Evolutionary conservation across 768 basidiomycete genomes (phyloP).

Genomic region (Hygrophorus pudorinus): DNA sequence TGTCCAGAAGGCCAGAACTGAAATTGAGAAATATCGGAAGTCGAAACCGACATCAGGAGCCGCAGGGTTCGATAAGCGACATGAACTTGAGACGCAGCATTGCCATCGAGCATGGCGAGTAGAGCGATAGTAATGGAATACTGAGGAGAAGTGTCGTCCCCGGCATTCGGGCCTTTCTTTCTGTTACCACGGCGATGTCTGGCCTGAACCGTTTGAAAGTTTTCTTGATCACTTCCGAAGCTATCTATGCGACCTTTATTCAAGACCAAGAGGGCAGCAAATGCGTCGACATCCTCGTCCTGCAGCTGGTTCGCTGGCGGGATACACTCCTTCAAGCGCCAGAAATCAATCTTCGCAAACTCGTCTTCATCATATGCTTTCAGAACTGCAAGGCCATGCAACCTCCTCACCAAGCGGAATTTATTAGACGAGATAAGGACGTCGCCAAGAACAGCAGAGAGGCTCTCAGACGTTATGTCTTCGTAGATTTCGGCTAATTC

Average conservation of each 20-base stretch:
- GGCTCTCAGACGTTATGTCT: constrained; percentile 33
- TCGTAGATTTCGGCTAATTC: constrained; percentile 35
- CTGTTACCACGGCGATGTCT: constrained; percentile 23
- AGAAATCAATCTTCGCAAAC: constrained; percentile 61
- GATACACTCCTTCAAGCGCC: constrained; percentile 76
- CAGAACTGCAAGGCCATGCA: constrained; percentile 39
- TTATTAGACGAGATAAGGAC: constrained; percentile 59
- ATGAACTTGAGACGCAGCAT: constrained; percentile 37
- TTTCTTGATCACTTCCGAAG: constrained; percentile 42
- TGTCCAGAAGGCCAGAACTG: constrained; percentile 29
- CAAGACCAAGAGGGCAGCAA: constrained; percentile 51
- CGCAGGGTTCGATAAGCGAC: constrained; percentile 58
- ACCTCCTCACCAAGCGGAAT: constrained; percentile 61
- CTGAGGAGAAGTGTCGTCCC: constrained; percentile 24
- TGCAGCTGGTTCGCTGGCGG: constrained; percentile 45
- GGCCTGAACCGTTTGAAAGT: constrained; percentile 30
- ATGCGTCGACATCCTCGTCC: constrained; percentile 62
- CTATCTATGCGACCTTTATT: constrained; percentile 54
- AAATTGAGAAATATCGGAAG: constrained; percentile 18
- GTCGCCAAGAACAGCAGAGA: constrained; percentile 50
- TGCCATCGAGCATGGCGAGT: constrained; percentile 48
- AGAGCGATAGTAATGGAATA: constrained; percentile 44
- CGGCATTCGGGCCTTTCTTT: constrained; percentile 8
- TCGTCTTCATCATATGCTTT: constrained; percentile 28
- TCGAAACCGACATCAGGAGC: constrained; percentile 36